Base-by-base conservation (phyloP, 805 yeast genomes). In the Wickerhamomyces sydowiorum region DNA sequence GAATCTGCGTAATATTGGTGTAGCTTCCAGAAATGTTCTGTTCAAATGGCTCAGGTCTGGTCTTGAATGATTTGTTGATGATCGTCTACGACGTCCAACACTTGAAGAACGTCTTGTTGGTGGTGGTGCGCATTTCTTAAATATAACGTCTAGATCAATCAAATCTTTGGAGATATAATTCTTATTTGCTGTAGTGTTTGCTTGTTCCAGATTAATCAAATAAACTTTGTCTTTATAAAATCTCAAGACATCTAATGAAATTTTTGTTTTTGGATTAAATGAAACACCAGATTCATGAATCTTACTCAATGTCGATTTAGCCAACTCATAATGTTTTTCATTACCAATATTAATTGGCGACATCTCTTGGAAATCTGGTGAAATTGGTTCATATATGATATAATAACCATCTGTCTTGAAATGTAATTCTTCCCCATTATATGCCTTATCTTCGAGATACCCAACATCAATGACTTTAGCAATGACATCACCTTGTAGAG, bases 341-440 rank as follows among this genome's bases (percentile, higher is more conserved):
- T 40, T 45, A 4, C 25, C 21, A 1, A 17, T 10, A 36, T 55
- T 52, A 7, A 52, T 17, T 12, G 49, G 49, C 7, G 28, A 21
- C 12, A 52, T 30, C 8, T 52, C 52, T 12, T 51, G 48, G 12
- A 45, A 29, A 8, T 43, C 35, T 3, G 36, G 17, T 7, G 49
- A 44, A 17, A 54, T 47, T 9, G 57, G 57, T 29, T 52, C 54
- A 34, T 50, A 57, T 2, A 55, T 25, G 12, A 57, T 42, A 40
- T 49, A 57, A 38, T 52, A 55, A 1, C 61, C 61, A 42, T 57
- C 61, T 9, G 52, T 37, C 22, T 48, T 54, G 41, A 51, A 53
- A 37, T 57, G 60, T 8, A 50, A 33, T 7, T 36, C 40, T 7
- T 41, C 24, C 5, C 27, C 42, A 28, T 56, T 54, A 39, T 47